Conservation (phyloP, 495 filamentous ascomycete genomes). For the Bacidia rubella region DNA sequence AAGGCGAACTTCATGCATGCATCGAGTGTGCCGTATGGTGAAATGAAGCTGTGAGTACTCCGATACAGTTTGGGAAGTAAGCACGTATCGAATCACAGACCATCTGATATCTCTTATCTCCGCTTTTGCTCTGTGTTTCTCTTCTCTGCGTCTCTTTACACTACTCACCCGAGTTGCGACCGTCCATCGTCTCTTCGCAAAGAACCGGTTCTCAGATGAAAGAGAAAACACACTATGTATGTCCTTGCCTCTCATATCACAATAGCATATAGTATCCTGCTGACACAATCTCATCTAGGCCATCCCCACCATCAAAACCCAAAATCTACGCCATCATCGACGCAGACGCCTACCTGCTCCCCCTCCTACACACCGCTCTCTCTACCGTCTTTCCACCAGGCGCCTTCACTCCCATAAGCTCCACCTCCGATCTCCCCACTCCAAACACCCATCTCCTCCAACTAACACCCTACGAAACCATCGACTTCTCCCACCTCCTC, state of each 20-base stretch:
- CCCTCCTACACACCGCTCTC: conserved; percentile 62
- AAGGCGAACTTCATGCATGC: conserved; percentile 86
- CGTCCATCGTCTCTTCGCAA: no score
- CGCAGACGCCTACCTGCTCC: conserved; percentile 74
- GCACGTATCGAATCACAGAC: no score
- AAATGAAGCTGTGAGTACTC: conserved; percentile 80
- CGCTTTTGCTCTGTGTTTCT: no score
- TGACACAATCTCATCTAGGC: no score
- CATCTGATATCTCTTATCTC: no score
- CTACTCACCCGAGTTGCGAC: no score
- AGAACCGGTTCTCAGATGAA: no score
- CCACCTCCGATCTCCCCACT: conserved; percentile 31
- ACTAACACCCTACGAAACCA: conserved; percentile 70
- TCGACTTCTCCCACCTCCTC: conserved; percentile 66
- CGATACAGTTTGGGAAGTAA: no score
- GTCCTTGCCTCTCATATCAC: no score
- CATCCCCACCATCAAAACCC: background rate
- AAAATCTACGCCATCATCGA: conserved; percentile 58
- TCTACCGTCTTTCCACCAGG: conserved; percentile 40
- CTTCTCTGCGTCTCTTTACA: no score
- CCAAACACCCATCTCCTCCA: conserved; percentile 48
- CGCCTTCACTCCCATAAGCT: conserved; percentile 31
- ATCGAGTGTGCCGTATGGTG: conserved; percentile 45
- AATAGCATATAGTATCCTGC: no score
- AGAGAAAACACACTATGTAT: no score